Conservation (phyloP, 352 stramenopile genomes). For the Achlya hypogyna region DNA sequence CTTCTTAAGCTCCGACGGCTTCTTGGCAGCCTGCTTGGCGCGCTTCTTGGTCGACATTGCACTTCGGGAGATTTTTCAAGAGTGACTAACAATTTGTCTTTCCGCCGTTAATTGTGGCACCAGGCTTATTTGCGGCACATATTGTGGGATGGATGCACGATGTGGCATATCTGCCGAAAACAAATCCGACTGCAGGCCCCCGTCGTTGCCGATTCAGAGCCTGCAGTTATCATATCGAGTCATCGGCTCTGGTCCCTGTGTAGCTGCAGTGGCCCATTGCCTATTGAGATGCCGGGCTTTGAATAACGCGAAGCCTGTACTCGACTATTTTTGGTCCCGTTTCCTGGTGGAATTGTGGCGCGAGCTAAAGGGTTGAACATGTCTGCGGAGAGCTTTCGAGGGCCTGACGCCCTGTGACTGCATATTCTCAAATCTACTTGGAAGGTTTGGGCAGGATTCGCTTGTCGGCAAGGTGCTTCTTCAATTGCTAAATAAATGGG, state of each 20-base stretch:
- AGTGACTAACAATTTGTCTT: neutral
- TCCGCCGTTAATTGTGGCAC: neutral
- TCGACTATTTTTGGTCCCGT: no score
- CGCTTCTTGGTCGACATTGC: slow-evolving; percentile 21
- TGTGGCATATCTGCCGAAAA: neutral
- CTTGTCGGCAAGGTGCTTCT: slow-evolving; percentile 3
- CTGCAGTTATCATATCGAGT: no score
- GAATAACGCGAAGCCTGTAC: neutral
- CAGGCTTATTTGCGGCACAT: neutral
- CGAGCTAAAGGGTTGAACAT: no score
- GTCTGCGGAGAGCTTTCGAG: no score
- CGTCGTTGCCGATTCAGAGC: no score
- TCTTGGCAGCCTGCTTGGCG: neutral
- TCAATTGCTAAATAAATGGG: neutral
- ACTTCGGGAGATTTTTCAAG: neutral
- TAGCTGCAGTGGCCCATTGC: neutral
- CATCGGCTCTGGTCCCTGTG: no score
- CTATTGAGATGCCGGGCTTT: no score
- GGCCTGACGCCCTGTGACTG: neutral
- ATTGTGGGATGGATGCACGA: neutral
- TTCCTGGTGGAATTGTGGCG: no score
- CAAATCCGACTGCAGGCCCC: neutral
- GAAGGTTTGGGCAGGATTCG: neutral
- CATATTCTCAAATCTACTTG: neutral
- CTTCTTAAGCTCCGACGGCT: neutral